phyloP scores from a whole-genome alignment of 805 yeast species.

The Wickerhamomyces sydowiorum region DNA sequence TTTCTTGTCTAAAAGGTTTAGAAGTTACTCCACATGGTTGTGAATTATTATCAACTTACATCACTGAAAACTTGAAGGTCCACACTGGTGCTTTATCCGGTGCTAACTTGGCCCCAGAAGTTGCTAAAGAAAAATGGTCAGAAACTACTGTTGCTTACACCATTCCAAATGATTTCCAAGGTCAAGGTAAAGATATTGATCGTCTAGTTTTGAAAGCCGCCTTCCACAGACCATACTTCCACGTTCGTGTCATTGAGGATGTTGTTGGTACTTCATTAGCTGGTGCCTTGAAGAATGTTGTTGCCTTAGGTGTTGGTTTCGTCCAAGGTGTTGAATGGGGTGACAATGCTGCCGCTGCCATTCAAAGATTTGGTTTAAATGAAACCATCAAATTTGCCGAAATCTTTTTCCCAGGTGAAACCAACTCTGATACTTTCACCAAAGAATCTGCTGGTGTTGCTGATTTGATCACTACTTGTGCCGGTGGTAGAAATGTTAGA shows the following conservation, averaged over 20 bases:
- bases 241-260: constrained; percentile 86
- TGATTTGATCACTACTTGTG: constrained; percentile 93
- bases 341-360: constrained; percentile 95
- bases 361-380: constrained; percentile 90
- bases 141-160: constrained; percentile 96
- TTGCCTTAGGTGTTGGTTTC: constrained; percentile 94
- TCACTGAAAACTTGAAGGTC: constrained; percentile 75
- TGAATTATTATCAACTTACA: constrained; percentile 71
- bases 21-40: constrained; percentile 85
- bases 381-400: constrained; percentile 87
- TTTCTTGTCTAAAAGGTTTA: constrained; percentile 88
- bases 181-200: constrained; percentile 50
- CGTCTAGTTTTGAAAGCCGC: constrained; percentile 65
- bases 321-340: constrained; percentile 99
- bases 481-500: constrained; percentile 94
- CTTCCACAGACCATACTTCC: constrained; percentile 98
- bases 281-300: constrained; percentile 95
- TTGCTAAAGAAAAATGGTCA: constrained; percentile 92
- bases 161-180: constrained; percentile 53
- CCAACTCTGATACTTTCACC: constrained; percentile 63
- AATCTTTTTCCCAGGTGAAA: constrained; percentile 59
- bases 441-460: constrained; percentile 98
- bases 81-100: constrained; percentile 96
- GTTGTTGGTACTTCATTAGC: constrained; percentile 95
- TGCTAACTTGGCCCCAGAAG: constrained; percentile 96